Percentiles rank a stretch among this genome's conserved stretches.
Evolutionary conservation across 805 yeast genomes (phyloP).

Genomic region (Lachancea lanzarotensis): DNA sequence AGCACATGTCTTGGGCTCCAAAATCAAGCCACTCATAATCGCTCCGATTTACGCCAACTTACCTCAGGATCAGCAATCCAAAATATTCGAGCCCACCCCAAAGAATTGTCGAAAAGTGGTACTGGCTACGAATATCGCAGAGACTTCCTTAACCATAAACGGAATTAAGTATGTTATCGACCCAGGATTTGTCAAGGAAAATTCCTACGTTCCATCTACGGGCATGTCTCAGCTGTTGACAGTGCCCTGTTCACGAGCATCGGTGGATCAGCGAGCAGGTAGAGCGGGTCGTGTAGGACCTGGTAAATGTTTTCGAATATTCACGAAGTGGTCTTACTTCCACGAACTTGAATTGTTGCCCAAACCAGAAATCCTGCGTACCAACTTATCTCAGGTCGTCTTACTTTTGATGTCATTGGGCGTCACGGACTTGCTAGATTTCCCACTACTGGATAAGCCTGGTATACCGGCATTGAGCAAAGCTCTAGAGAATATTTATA

Average conservation of each 20-base stretch:
- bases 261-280: conserved; percentile 95
- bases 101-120: conserved; percentile 74
- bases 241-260: conserved; percentile 86
- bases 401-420: conserved; percentile 77
- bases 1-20: conserved; percentile 50
- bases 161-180: conserved; percentile 94
- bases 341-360: conserved; percentile 75
- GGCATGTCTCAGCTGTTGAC: conserved; percentile 87
- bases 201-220: conserved; percentile 76
- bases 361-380: conserved; percentile 87
- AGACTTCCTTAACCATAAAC: conserved; percentile 91
- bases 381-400: conserved; percentile 71
- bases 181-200: conserved; percentile 91
- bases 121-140: conserved; percentile 94
- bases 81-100: conserved; percentile 86
- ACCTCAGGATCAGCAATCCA: conserved; percentile 75
- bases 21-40: conserved; percentile 55
- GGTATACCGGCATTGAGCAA: conserved; percentile 62
- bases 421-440: conserved; percentile 68
- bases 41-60: conserved; percentile 89
- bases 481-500: conserved; percentile 75
- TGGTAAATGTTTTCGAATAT: conserved; percentile 87
- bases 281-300: conserved; percentile 98
- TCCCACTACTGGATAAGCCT: conserved; percentile 92
- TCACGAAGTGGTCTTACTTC: conserved; percentile 63